These are phyloP conservation scores for Diaporthe amygdali DNA, from an alignment of 2,329 filamentous ascomycete species.

Conservation along the genomic window DNA sequence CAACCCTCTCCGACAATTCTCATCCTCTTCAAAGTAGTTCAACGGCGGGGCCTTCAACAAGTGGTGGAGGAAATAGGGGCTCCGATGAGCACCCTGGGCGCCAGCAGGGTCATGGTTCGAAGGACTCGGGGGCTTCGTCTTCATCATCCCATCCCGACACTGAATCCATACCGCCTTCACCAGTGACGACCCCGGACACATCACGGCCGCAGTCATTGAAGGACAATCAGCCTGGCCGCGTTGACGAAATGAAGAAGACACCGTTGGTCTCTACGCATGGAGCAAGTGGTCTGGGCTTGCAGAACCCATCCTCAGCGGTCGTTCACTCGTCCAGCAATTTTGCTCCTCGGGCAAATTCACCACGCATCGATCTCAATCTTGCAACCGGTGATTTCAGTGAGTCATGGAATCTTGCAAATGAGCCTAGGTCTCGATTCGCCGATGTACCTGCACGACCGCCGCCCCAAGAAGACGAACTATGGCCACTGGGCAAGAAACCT, in stretches of 20 bases:
- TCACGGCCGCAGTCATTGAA: slow-evolving; percentile 48
- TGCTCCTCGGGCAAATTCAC: slow-evolving; percentile 13
- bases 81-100: not conserved
- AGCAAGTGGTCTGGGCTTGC: not conserved
- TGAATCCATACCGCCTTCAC: slow-evolving; percentile 42
- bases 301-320: slow-evolving; percentile 5
- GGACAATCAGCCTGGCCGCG: slow-evolving; percentile 31
- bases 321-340: slow-evolving; percentile 26
- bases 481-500: slow-evolving; percentile 29
- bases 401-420: not conserved
- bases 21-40: not conserved
- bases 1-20: not conserved
- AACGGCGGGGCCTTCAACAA: not conserved
- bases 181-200: slow-evolving; percentile 46
- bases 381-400: slow-evolving; percentile 2
- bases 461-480: slow-evolving; percentile 12
- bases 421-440: slow-evolving; percentile 2
- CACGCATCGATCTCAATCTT: slow-evolving; percentile 13
- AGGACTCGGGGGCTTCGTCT: slow-evolving; percentile 44
- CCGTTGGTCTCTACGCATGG: slow-evolving; percentile 1
- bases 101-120: slow-evolving; percentile 28
- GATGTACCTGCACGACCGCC: not conserved
- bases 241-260: slow-evolving; percentile 26
- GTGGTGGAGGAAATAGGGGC: not conserved
- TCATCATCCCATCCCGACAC: slow-evolving; percentile 46